Evolutionary conservation across 2,329 filamentous ascomycete genomes (phyloP).

Genomic region (Cladosporium oxysporum): DNA sequence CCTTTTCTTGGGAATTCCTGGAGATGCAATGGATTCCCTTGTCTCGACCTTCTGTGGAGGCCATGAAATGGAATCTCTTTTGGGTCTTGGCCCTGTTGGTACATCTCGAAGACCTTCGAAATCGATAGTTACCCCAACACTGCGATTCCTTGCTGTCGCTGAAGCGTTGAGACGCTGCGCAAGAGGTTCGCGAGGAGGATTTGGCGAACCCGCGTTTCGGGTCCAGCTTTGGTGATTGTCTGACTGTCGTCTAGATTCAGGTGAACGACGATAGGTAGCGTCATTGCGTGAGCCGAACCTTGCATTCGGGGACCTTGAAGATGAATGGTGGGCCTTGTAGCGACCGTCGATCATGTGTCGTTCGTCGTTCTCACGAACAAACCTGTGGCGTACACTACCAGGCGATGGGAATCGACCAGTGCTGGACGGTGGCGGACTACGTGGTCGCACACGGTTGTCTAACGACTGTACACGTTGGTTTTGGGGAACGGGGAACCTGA

Average conservation of each 20-base stretch:
- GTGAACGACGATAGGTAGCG: neutral
- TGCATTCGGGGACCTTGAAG: neutral
- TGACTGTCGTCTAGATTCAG: neutral
- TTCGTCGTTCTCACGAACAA: slow-evolving; percentile 11
- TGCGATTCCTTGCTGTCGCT: neutral
- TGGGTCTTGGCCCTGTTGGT: slow-evolving; percentile 25
- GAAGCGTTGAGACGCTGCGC: neutral
- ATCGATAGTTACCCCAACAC: slow-evolving; percentile 14
- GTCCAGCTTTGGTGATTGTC: neutral
- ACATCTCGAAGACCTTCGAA: slow-evolving; percentile 27
- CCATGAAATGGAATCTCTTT: neutral
- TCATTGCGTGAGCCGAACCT: neutral
- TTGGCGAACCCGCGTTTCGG: neutral
- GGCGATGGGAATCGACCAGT: slow-evolving; percentile 7
- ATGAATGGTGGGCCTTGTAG: neutral
- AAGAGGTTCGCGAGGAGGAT: neutral
- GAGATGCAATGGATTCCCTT: neutral
- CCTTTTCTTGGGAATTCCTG: neutral
- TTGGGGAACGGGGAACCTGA: neutral
- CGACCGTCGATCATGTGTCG: neutral
- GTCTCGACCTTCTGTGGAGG: neutral
- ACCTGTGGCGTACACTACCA: slow-evolving; percentile 16
- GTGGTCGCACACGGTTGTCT: neutral
- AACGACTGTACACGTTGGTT: neutral
- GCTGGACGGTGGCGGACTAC: neutral